A percentile compares a stretch with the other conserved stretches of the same genome.
phyloP scores from a whole-genome alignment of 2,329 filamentous ascomycete genomes.

The Corinectria fuckeliana region DNA sequence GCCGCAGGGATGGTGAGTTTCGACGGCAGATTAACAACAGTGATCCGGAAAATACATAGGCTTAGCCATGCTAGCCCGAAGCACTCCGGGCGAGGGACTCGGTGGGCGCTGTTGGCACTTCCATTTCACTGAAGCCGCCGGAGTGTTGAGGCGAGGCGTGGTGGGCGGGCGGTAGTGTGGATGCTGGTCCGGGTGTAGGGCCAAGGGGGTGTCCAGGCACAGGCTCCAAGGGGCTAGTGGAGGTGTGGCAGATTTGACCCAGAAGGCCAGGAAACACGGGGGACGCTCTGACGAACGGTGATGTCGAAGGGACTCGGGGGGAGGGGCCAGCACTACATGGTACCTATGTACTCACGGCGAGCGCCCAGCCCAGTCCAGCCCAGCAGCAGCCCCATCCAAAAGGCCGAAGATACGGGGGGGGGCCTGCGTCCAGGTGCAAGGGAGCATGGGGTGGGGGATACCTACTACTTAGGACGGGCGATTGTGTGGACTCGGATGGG shows the following conservation, averaged over 20 bases:
- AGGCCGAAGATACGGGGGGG: constrained; percentile 5
- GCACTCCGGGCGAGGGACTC: background rate
- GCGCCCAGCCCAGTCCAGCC: constrained; percentile 15
- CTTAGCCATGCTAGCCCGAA: constrained; percentile 22
- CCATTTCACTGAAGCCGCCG: constrained; percentile 1
- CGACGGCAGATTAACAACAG: constrained; percentile 23
- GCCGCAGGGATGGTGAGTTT: constrained; percentile 28
- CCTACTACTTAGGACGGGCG: too few relatives aligned
- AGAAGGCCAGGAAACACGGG: constrained; percentile 19
- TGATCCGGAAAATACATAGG: constrained; percentile 23
- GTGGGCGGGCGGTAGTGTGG: constrained; percentile 28
- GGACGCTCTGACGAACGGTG: constrained; percentile 19
- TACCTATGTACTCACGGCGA: too few relatives aligned
- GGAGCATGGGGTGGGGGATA: constrained; percentile 12
- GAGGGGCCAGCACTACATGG: background rate
- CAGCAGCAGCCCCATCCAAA: constrained; percentile 10
- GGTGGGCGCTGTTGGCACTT: constrained; percentile 12
- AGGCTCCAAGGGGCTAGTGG: constrained; percentile 1
- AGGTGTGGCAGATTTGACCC: constrained; percentile 13
- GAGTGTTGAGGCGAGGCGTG: constrained; percentile 30
- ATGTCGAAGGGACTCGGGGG: constrained; percentile 14
- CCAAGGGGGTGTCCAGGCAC: background rate
- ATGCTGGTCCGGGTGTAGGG: constrained; percentile 22
- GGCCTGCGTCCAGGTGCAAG: constrained; percentile 18
- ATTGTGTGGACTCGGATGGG: constrained; percentile 8